phyloP scores from a whole-genome alignment of 2,329 filamentous ascomycete genomes.

The Aspergillus melleus region DNA sequence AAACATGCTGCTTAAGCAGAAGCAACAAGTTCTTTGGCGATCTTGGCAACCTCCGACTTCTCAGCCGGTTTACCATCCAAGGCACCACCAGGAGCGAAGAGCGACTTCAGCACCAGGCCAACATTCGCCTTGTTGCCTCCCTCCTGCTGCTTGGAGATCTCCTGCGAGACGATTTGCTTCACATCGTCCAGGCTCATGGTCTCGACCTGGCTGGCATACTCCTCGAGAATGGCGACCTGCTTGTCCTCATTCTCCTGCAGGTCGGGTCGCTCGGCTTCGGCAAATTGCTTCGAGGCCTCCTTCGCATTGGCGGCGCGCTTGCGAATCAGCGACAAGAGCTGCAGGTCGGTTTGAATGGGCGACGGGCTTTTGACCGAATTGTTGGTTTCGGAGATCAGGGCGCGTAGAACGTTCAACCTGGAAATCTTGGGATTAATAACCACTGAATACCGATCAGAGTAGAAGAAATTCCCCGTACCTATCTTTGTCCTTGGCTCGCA shows the following conservation, averaged over 20 bases:
- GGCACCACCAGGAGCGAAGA: slow-evolving; percentile 43
- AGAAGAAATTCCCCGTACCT: slow-evolving; percentile 31
- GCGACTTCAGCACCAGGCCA: slow-evolving; percentile 43
- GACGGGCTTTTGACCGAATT: slow-evolving; percentile 48
- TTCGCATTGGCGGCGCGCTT: slow-evolving; percentile 42
- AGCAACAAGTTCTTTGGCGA: slow-evolving; percentile 39
- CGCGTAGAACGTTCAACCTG: slow-evolving; percentile 50
- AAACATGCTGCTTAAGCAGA: slow-evolving; percentile 13
- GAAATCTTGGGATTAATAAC: neutral
- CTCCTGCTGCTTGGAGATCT: slow-evolving; percentile 36
- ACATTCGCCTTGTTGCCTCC: slow-evolving; percentile 37
- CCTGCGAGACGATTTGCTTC: slow-evolving; percentile 34
- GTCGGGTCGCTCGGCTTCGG: slow-evolving; percentile 42
- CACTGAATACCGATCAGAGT: neutral
- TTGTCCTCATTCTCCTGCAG: slow-evolving; percentile 47
- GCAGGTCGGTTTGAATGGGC: slow-evolving; percentile 49
- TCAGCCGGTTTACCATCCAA: slow-evolving; percentile 48
- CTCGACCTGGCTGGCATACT: slow-evolving; percentile 45
- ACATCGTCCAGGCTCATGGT: slow-evolving; percentile 45
- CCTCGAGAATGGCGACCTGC: slow-evolving; percentile 45
- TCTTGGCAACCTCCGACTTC: slow-evolving; percentile 41
- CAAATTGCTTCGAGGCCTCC: slow-evolving; percentile 44
- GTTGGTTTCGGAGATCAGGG: slow-evolving; percentile 51
- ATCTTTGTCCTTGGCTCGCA: slow-evolving; percentile 50
- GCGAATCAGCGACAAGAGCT: slow-evolving; percentile 47